Base-by-base conservation (phyloP, 2,329 filamentous ascomycete genomes). In the Tolypocladium guangdongense region DNA sequence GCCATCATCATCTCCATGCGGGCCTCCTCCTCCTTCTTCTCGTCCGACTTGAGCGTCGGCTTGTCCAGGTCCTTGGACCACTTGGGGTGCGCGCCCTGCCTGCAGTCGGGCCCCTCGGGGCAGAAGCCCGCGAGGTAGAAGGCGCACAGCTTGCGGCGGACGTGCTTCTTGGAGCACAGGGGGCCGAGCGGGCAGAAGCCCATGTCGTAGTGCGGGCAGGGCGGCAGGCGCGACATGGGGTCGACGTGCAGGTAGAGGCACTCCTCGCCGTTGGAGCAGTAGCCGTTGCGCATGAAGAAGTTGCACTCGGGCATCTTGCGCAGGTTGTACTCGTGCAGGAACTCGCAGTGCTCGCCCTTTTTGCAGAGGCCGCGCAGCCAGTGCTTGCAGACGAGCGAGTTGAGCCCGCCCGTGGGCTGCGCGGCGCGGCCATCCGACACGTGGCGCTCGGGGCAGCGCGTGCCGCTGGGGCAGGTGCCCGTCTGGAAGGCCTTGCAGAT, bases 231-330 rank as follows among this genome's bases (percentile, higher is more conserved):
- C 56, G 86, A 84, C 66, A 89, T 80, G 50, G 90, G 87, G 63
- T 93, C 89, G 63, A 95, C 87, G 71, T 96, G 90, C 48, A 95
- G 83, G 68, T 95, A 96, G 6, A 95, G 77, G 66, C 93, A 99
- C 72, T 99, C 93, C 70, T 97, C 92, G 60, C 92, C 93, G 72
- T 96, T 96, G 58, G 88, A 89, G 73, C 93, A 99, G 69, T 95
- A 96, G 53, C 90, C 90, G 66, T 93, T 95, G 56, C 90, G 82
- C 54, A 90, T 85, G 72, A 92, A 97, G 71, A 96, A 95, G 66
- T 95, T 95, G 74, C 93, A 99, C 74, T 97, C 93, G 58, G 93
- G 91, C 90, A 97, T 97, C 71, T 93, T 91, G 58, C 93, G 85
- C 61, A 99, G 81, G 73, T 99, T 97, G 77, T 96, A 99, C 73